Evolutionary conservation across 805 yeast species (phyloP), one percentile per base, ranked within the genome.

Genomic region (Cephaloascus fragrans): DNA sequence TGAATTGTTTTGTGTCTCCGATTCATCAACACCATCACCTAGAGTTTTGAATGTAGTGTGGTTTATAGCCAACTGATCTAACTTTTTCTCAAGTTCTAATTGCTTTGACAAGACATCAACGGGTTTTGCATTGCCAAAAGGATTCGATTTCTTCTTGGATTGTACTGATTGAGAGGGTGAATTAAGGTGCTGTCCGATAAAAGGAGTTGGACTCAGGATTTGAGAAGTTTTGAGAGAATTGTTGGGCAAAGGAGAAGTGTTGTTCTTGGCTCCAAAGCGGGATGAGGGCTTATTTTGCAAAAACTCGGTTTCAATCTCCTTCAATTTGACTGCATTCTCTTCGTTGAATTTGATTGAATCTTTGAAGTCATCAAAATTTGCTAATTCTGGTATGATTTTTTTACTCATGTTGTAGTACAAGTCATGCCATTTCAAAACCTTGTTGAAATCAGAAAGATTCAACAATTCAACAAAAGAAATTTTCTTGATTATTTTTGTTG

Each of bases 61-160:
- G 42, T 71, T 75, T 23, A 74, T 62, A 28, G 66, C 67, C 35
- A 70, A 46, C 26, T 56, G 53, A 12, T 58, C 51, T 41, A 74
- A 53, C 40, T 59, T 59, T 40, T 69, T 67, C 43, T 82, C 89
- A 18, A 82, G 60, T 49, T 83, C 90, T 35, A 68, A 60, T 47
- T 75, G 77, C 46, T 74, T 78, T 19, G 83, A 67, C 18, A 78
- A 63, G 2, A 83, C 76, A 55, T 86, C 95, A 4, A 86, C 90
- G 2, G 95, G 95, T 58, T 77, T 83, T 1, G 95, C 96, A 3
- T 73, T 63, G 0, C 95, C 95, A 62, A 87, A 86, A 4, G 95
- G 93, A 52, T 77, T 83, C 0, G 72, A 45, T 48, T 73, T 79
- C 3, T 64, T 53, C 49, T 61, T 48, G 26, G 34, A 41, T 17